phyloP scores from a whole-genome alignment of 305 asterid genomes.

The Solanum hybrid region DNA sequence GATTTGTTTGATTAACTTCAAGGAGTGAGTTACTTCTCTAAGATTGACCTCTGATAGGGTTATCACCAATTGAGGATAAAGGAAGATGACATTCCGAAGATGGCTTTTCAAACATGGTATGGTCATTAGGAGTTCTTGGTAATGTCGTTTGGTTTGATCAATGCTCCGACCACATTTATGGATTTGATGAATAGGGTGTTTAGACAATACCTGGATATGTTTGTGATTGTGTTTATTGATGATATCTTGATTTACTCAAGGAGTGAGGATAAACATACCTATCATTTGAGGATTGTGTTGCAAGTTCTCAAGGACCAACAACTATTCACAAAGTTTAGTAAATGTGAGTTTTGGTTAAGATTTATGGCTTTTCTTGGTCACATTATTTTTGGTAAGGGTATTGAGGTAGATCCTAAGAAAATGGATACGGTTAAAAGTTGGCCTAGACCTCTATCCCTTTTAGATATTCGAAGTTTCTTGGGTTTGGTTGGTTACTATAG shows the following conservation, averaged over 20 bases:
- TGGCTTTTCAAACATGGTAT: not conserved
- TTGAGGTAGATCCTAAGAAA: not conserved
- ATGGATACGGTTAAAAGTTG: not conserved
- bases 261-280: not conserved
- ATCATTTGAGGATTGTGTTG: not conserved
- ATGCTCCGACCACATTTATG: not conserved
- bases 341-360: not conserved
- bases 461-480: too few relatives aligned
- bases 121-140: not conserved
- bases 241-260: not conserved
- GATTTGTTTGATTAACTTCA: not conserved
- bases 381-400: not conserved
- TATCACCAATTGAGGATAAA: not conserved
- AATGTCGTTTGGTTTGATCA: not conserved
- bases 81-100: not conserved
- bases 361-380: not conserved
- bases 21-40: not conserved
- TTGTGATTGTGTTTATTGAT: not conserved
- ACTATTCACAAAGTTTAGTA: not conserved
- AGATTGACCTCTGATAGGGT: not conserved
- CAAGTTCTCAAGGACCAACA: not conserved
- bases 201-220: not conserved
- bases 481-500: not conserved
- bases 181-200: not conserved
- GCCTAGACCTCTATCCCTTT: not conserved